A percentile compares a stretch with the other conserved stretches of the same genome.
These are phyloP conservation scores for Sisymbrium irio DNA, from an alignment of 345 rosid species.

Conservation along the genomic window DNA sequence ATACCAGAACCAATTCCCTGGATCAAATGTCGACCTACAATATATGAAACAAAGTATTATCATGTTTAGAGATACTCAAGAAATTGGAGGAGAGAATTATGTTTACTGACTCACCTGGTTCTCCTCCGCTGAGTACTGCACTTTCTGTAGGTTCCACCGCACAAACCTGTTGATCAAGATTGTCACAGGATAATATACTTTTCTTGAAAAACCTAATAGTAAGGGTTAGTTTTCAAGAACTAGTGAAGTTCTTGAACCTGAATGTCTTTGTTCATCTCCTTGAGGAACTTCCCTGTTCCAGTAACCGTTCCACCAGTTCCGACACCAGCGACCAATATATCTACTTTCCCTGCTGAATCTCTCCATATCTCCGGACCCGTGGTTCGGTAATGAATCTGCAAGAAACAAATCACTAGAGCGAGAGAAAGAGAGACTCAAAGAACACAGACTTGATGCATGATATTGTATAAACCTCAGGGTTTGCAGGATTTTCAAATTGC, in stretches of 20 bases:
- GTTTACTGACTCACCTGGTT: constrained; percentile 21
- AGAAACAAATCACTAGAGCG: not conserved
- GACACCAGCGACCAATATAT: constrained; percentile 50
- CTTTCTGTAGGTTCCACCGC: constrained; percentile 36
- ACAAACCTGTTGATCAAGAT: constrained; percentile 22
- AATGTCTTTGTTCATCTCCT: constrained; percentile 55
- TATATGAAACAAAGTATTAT: not conserved
- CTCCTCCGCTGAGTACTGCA: constrained; percentile 36
- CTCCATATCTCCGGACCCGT: constrained; percentile 74
- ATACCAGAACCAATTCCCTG: constrained; percentile 85
- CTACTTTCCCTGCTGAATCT: constrained; percentile 52
- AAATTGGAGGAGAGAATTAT: not conserved
- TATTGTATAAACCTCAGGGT: constrained; percentile 51
- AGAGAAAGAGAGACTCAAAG: not conserved
- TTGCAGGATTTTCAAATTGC: constrained; percentile 45
- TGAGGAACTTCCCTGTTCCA: constrained; percentile 67
- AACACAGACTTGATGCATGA: not conserved
- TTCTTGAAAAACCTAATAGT: not conserved
- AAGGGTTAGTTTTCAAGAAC: not conserved
- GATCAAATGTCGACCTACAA: constrained; percentile 49
- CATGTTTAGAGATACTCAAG: not conserved
- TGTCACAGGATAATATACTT: not conserved
- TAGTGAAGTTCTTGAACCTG: constrained; percentile 43
- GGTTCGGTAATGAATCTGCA: constrained; percentile 67
- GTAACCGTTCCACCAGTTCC: constrained; percentile 67